Percentiles rank a stretch among this genome's conserved stretches.
Evolutionary conservation across 169 alveolate species (phyloP).

Genomic region (Plasmodium reichenowi): DNA sequence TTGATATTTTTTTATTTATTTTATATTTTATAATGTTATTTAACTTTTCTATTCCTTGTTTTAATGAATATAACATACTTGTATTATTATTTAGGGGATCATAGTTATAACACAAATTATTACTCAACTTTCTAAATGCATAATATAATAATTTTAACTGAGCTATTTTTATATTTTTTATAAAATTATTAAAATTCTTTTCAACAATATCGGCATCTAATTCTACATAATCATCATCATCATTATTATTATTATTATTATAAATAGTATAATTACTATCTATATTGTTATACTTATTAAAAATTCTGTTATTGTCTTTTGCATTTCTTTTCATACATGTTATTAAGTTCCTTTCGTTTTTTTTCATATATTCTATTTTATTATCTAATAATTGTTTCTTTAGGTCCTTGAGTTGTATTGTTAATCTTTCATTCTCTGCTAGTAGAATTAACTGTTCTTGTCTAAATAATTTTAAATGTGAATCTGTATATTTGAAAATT

Average conservation of each 20-base stretch:
- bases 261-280: background rate
- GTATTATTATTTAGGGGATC: slow-evolving; percentile 9
- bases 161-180: slow-evolving; percentile 65
- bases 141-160: slow-evolving; percentile 46
- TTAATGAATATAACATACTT: slow-evolving; percentile 16
- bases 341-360: slow-evolving; percentile 39
- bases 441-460: slow-evolving; percentile 86
- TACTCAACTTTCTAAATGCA: slow-evolving; percentile 68
- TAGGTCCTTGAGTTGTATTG: slow-evolving; percentile 81
- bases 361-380: slow-evolving; percentile 61
- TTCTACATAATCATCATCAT: slow-evolving; percentile 36
- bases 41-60: slow-evolving; percentile 38
- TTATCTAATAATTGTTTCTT: slow-evolving; percentile 76
- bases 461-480: slow-evolving; percentile 83
- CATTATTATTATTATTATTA: too few relatives aligned
- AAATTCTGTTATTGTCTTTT: background rate
- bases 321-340: slow-evolving; percentile 40
- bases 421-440: slow-evolving; percentile 86
- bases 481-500: slow-evolving; percentile 78
- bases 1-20: slow-evolving; percentile 11
- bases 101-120: slow-evolving; percentile 28
- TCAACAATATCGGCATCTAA: slow-evolving; percentile 76
- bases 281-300: background rate
- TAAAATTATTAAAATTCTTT: slow-evolving; percentile 58
- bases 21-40: slow-evolving; percentile 29